A percentile compares a stretch with the other conserved stretches of the same genome.
phyloP scores from a whole-genome alignment of 2,329 filamentous ascomycete species.

The Fragosphaeria purpurea region DNA sequence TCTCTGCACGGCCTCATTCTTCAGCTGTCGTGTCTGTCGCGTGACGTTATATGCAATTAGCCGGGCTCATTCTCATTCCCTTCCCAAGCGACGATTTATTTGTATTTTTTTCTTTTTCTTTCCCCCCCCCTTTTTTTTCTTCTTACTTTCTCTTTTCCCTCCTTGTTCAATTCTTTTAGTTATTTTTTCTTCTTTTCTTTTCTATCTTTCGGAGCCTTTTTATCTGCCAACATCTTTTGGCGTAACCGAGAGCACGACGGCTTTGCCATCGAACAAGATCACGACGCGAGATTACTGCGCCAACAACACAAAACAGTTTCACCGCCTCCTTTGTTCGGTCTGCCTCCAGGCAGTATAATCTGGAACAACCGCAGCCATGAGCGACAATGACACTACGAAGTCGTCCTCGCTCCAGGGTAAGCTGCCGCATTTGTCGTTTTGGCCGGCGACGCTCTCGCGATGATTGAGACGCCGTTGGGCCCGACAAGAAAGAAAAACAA shows the following conservation, averaged over 20 bases:
- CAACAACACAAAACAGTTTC: too few relatives aligned
- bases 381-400: neutral
- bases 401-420: constrained; percentile 13
- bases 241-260: too few relatives aligned
- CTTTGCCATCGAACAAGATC: neutral
- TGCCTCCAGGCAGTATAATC: constrained; percentile 4
- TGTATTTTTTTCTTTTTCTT: neutral
- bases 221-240: too few relatives aligned
- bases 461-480: too few relatives aligned
- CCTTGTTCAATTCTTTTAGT: neutral
- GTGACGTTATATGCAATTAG: too few relatives aligned
- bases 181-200: too few relatives aligned
- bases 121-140: neutral
- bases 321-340: neutral
- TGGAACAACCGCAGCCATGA: constrained; percentile 7
- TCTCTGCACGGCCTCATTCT: neutral
- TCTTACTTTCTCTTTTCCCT: neutral
- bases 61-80: neutral
- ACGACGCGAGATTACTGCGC: neutral
- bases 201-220: too few relatives aligned
- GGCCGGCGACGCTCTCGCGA: too few relatives aligned
- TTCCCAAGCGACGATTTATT: neutral
- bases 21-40: neutral
- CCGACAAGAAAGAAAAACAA: too few relatives aligned
- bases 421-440: neutral